Evolutionary conservation across 495 filamentous ascomycete species (phyloP), one percentile per base, ranked within the genome.

Genomic region (Penicillium flavigenum): DNA sequence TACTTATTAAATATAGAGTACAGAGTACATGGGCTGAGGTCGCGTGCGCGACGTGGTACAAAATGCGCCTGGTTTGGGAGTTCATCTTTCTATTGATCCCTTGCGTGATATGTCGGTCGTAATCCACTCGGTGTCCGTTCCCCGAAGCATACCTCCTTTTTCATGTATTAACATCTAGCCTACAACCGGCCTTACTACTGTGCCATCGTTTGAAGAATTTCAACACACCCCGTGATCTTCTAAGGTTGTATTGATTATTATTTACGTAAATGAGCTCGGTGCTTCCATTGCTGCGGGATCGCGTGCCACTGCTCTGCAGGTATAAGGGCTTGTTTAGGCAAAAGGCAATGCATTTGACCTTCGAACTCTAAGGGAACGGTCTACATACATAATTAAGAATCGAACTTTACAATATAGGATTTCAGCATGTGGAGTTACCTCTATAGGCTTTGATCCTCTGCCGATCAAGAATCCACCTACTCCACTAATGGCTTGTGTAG

Each of bases 31-130:
- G 12, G 26, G 20, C n/a, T 2, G 17, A 26, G 29, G 45, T 60
- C 38, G 58, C 36, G 51, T 56, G 51, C 19, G 27, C 38, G 22
- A 34, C 14, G 57, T 54, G 50, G 20, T 60, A 56, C 31, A 34
- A 34, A 45, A 31, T 46, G 41, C 41, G 20, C 8, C n/a, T n/a
- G n/a, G 3, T 22, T 20, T 36, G 20, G 14, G 16, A 14, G 20
- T 24, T 11, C 29, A 27, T 51, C 46, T 19, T 52, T 39, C 22
- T 55, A 43, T 59, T 51, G 36, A 56, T 11, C 2, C 51, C 34
- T 50, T 47, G 46, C 44, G 7, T 60, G 58, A 56, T 60, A 56
- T 36, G 58, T 55, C 39, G 16, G 46, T 3, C 10, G 1, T 4
- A 7, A 49, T 19, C 47, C 47, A 31, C 29, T 31, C 32, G 47